phyloP scores from a whole-genome alignment of 2,329 filamentous ascomycete genomes.

The Xylaria sp. region DNA sequence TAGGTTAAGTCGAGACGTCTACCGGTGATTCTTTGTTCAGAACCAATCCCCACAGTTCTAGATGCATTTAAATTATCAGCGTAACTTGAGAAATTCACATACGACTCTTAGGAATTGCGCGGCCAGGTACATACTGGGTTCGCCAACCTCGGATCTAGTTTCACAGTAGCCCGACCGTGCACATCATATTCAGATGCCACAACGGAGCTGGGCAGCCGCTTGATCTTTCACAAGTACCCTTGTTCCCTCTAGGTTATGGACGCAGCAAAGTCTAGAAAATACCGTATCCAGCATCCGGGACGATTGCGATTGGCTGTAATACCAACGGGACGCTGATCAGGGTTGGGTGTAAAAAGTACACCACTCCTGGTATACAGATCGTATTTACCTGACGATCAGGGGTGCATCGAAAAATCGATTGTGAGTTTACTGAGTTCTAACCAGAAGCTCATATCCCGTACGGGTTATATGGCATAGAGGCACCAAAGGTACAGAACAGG shows the following conservation, averaged over 20 bases:
- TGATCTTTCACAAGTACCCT: conserved; percentile 6
- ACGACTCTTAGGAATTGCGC: background rate
- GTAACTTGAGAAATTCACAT: background rate
- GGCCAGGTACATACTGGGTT: background rate
- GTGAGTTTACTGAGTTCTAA: background rate
- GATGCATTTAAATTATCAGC: background rate
- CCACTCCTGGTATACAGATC: background rate
- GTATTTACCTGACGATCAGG: background rate
- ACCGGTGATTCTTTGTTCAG: background rate
- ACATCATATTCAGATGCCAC: conserved; percentile 10
- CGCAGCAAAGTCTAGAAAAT: conserved; percentile 5
- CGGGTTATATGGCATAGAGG: conserved; percentile 8
- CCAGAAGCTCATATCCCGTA: background rate
- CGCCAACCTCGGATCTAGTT: conserved; percentile 7
- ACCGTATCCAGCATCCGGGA: conserved; percentile 14
- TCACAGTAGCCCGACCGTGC: conserved; percentile 3
- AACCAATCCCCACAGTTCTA: background rate
- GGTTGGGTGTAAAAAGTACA: background rate
- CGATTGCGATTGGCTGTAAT: conserved; percentile 27
- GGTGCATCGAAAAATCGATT: conserved; percentile 3
- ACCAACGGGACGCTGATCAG: conserved; percentile 14
- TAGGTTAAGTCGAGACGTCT: background rate
- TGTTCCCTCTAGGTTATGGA: background rate
- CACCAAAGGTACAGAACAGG: background rate
- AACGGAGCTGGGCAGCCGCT: background rate